phyloP scores from a whole-genome alignment of 768 basidiomycete species.

The Mycena chlorophos region DNA sequence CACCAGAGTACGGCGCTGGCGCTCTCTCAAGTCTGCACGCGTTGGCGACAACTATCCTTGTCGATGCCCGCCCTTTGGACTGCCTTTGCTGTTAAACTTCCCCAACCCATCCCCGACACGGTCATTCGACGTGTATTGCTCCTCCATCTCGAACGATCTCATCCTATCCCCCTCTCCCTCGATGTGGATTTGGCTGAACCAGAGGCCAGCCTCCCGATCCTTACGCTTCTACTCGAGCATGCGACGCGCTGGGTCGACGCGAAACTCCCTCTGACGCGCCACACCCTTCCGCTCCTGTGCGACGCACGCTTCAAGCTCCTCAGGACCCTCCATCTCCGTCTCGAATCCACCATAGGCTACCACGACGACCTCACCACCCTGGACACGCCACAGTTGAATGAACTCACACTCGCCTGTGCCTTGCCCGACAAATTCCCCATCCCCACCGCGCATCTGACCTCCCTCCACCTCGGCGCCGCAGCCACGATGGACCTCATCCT shows the following conservation, averaged over 20 bases:
- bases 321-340: constrained; percentile 10
- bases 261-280: no score
- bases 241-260: constrained; percentile 4
- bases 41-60: constrained; percentile 4
- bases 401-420: constrained; percentile 4
- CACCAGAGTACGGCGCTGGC: neutral
- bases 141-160: constrained; percentile 13
- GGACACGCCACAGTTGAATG: constrained; percentile 3
- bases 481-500: constrained; percentile 7
- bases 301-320: no score
- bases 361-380: neutral
- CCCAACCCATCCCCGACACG: neutral
- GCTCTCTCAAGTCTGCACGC: constrained; percentile 1
- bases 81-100: constrained; percentile 9
- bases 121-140: neutral
- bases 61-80: constrained; percentile 14
- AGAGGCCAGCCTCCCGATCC: neutral
- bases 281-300: no score
- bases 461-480: constrained; percentile 14
- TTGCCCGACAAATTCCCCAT: constrained; percentile 7
- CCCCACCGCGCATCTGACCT: constrained; percentile 6
- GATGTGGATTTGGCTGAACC: constrained; percentile 2
- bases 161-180: constrained; percentile 2
- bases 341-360: neutral
- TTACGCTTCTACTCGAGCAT: constrained; percentile 2